Evolutionary conservation across 2,329 filamentous ascomycete genomes (phyloP).

Genomic region (Plectosphaerella cucumerina): DNA sequence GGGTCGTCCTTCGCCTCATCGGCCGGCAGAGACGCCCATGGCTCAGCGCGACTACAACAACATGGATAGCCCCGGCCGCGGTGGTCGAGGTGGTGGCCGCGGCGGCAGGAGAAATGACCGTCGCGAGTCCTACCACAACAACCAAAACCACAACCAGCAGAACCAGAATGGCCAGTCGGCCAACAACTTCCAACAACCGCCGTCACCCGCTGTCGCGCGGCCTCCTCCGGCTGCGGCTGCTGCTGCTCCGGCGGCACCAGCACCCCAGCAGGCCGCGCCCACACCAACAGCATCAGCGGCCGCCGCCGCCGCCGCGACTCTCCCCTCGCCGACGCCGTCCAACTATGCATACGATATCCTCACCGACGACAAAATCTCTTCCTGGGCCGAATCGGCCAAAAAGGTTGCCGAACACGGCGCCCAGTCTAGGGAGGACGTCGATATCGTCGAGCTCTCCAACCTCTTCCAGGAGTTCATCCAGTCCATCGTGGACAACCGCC

Average conservation of each 20-base stretch:
- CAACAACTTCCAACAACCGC: not conserved
- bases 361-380: slow-evolving; percentile 62
- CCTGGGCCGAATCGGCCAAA: slow-evolving; percentile 66
- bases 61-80: slow-evolving; percentile 37
- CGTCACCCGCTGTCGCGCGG: not conserved
- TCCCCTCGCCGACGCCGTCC: slow-evolving; percentile 29
- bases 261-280: slow-evolving; percentile 9
- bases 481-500: slow-evolving; percentile 64
- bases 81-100: slow-evolving; percentile 37
- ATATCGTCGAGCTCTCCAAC: slow-evolving; percentile 63
- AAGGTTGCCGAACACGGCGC: slow-evolving; percentile 57
- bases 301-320: slow-evolving; percentile 19
- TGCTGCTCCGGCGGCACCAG: slow-evolving; percentile 14
- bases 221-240: slow-evolving; percentile 6
- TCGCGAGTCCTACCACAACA: slow-evolving; percentile 44
- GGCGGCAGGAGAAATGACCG: slow-evolving; percentile 43
- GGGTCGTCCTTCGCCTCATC: slow-evolving; percentile 57
- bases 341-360: slow-evolving; percentile 72
- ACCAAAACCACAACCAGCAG: slow-evolving; percentile 1
- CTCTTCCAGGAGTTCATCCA: slow-evolving; percentile 84
- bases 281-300: slow-evolving; percentile 6
- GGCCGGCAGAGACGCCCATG: slow-evolving; percentile 51
- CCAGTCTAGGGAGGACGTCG: slow-evolving; percentile 62
- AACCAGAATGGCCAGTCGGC: not conserved
- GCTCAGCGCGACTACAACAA: slow-evolving; percentile 55